Evolutionary conservation across 2,329 filamentous ascomycete genomes (phyloP).

Genomic region (Tolypocladium nubicola): DNA sequence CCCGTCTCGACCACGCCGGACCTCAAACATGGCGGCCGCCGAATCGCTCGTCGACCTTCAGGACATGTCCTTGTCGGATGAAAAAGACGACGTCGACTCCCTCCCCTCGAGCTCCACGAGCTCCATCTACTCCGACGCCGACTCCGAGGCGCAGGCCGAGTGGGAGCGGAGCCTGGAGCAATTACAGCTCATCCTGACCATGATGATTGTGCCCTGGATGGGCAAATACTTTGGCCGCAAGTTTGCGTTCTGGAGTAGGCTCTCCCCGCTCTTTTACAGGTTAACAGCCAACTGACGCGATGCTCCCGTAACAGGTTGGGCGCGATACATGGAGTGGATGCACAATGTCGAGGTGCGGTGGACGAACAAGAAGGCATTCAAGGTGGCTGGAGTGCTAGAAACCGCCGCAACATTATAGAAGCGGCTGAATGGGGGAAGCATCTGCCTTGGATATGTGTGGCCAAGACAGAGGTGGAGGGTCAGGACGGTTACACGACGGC

Average conservation of each 20-base stretch:
- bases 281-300: background rate
- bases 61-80: constrained; percentile 33
- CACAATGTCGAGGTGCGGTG: constrained; percentile 65
- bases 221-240: constrained; percentile 93
- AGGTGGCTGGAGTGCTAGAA: constrained; percentile 50
- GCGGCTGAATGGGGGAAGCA: background rate
- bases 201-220: constrained; percentile 87
- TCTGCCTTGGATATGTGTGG: background rate
- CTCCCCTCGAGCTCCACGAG: constrained; percentile 51
- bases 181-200: constrained; percentile 81
- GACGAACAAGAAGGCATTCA: constrained; percentile 54
- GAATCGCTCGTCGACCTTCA: constrained; percentile 41
- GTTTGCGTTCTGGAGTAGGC: constrained; percentile 90
- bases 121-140: constrained; percentile 45
- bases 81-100: constrained; percentile 51
- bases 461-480: background rate
- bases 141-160: constrained; percentile 83
- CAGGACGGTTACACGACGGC: background rate
- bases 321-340: constrained; percentile 88
- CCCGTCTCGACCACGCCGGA: background rate
- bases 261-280: background rate
- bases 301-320: constrained; percentile 59
- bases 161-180: constrained; percentile 94
- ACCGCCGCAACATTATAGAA: constrained; percentile 44
- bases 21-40: constrained; percentile 21